Evolutionary conservation across 2,329 filamentous ascomycete species (phyloP).

Genomic region (Daldinia sp.): DNA sequence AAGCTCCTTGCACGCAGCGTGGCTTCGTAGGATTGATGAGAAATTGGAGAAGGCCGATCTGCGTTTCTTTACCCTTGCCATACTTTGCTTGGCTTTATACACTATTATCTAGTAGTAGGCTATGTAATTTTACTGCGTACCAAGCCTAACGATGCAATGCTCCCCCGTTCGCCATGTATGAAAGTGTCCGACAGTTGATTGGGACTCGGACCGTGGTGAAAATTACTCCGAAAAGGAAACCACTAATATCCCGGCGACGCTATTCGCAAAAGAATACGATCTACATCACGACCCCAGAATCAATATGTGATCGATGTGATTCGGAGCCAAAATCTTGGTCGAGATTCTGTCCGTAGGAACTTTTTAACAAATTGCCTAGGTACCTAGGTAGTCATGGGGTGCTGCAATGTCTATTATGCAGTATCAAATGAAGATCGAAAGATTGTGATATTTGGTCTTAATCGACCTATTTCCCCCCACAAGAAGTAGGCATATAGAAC

Average conservation of each 20-base stretch:
- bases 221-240: slow-evolving; percentile 24
- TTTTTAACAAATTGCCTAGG: not conserved
- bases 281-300: not conserved
- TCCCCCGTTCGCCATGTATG: not conserved
- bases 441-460: not conserved
- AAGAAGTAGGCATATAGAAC: not conserved
- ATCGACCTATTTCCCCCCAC: not conserved
- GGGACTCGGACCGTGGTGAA: slow-evolving; percentile 24
- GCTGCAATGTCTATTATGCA: not conserved
- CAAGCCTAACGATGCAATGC: not conserved
- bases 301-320: not conserved
- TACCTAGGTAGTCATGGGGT: not conserved
- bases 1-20: slow-evolving; percentile 19
- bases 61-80: slow-evolving; percentile 7
- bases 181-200: not conserved
- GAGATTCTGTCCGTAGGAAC: not conserved
- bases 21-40: slow-evolving; percentile 30
- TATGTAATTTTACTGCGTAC: not conserved
- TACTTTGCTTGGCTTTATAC: slow-evolving; percentile 4
- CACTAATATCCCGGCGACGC: slow-evolving; percentile 21
- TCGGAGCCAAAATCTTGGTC: not conserved
- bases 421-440: not conserved
- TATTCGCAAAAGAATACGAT: slow-evolving; percentile 10
- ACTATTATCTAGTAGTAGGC: slow-evolving; percentile 10
- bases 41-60: slow-evolving; percentile 33